phyloP scores from a whole-genome alignment of 768 basidiomycete species.

The Vararia minispora region DNA sequence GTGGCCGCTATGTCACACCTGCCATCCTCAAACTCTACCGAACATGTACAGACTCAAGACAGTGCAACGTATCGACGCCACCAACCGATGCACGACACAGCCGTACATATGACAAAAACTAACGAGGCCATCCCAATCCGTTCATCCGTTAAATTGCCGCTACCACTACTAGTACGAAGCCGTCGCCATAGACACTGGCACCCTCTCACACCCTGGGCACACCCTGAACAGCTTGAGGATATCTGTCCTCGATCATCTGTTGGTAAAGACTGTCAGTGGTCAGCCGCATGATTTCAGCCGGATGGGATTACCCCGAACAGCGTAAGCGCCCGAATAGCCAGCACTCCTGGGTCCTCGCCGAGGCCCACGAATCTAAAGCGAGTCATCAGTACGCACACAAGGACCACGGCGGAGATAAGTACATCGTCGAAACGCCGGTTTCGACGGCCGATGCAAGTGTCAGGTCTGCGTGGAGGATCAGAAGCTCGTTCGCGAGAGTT shows the following conservation, averaged over 20 bases:
- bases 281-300: conserved; percentile 1
- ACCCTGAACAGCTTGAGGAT: conserved; percentile 60
- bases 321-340: conserved; percentile 61
- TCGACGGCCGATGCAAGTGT: conserved; percentile 68
- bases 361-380: conserved; percentile 63
- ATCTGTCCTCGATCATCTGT: conserved; percentile 54
- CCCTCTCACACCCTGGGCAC: conserved; percentile 27
- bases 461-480: conserved; percentile 30
- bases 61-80: too few relatives aligned
- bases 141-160: too few relatives aligned
- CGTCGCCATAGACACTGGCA: not conserved
- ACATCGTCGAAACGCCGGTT: conserved; percentile 85
- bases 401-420: conserved; percentile 14
- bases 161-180: too few relatives aligned
- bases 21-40: too few relatives aligned
- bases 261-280: conserved; percentile 1
- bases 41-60: too few relatives aligned
- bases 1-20: too few relatives aligned
- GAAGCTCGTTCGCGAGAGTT: conserved; percentile 3
- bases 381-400: conserved; percentile 3
- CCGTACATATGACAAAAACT: too few relatives aligned
- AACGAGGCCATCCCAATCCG: too few relatives aligned
- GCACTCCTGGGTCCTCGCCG: conserved; percentile 72
- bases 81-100: too few relatives aligned
- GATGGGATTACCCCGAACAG: conserved; percentile 43